These are phyloP conservation scores for Rutidosis leptorrhynchoides DNA, from an alignment of 129 eudicot genomes.

Conservation along the genomic window DNA sequence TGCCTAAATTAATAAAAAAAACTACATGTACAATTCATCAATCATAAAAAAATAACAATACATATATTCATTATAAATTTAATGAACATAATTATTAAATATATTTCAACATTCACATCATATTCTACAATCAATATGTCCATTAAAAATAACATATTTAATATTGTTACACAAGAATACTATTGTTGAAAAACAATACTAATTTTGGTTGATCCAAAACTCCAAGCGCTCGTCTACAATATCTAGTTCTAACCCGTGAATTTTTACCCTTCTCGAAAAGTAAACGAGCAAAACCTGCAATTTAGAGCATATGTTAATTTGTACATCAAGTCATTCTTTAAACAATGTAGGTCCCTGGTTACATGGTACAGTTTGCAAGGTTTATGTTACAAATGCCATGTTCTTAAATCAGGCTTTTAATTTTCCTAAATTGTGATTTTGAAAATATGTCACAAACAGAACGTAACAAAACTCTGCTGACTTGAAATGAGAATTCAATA, in stretches of 20 bases:
- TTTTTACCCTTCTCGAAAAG: constrained; percentile 86
- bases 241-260: constrained; percentile 63
- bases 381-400: neutral
- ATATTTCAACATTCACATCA: no score
- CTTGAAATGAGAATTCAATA: neutral
- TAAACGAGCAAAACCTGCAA: constrained; percentile 72
- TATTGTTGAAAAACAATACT: no score
- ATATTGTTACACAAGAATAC: no score
- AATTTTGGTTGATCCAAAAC: constrained; percentile 66
- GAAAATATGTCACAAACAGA: neutral
- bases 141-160: no score
- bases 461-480: no score
- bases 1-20: no score
- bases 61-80: no score
- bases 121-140: no score
- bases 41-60: no score
- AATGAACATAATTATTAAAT: no score
- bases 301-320: neutral
- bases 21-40: no score
- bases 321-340: neutral
- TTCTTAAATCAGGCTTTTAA: no score
- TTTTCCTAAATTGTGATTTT: neutral
- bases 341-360: neutral
- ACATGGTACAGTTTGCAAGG: neutral
- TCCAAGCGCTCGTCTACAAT: constrained; percentile 72